Conservation (phyloP, 1,284 basidiomycete genomes). For the Wallemia mellicola region DNA sequence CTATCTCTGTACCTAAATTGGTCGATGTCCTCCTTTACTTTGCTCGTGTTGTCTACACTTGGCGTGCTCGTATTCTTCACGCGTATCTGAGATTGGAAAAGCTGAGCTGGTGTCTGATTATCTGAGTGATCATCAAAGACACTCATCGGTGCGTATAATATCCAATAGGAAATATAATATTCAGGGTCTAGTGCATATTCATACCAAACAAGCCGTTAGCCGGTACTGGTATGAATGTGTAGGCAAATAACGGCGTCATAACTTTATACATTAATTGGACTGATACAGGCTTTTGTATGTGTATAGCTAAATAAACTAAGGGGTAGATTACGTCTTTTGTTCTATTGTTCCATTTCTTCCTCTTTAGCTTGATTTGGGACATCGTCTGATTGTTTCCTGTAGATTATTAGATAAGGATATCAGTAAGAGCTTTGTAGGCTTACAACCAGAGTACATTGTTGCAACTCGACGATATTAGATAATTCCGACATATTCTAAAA, state of each 20-base stretch:
- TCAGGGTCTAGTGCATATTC: no score
- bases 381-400: not conserved
- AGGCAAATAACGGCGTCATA: not conserved
- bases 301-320: no score
- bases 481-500: not conserved
- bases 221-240: not conserved
- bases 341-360: not conserved
- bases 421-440: not conserved
- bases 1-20: not conserved
- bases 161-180: not conserved
- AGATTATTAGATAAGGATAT: not conserved
- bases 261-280: not conserved
- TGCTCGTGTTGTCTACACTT: not conserved
- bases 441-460: not conserved
- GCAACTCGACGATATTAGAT: not conserved
- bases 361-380: not conserved
- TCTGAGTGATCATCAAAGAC: not conserved
- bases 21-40: not conserved
- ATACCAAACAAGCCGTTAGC: no score
- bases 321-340: no score
- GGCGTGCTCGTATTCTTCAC: not conserved
- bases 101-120: not conserved
- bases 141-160: not conserved
- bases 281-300: no score
- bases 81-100: not conserved